Evolutionary conservation across 768 basidiomycete species (phyloP), one percentile per base, ranked within the genome.

Genomic region (Lentinula detonsa): DNA sequence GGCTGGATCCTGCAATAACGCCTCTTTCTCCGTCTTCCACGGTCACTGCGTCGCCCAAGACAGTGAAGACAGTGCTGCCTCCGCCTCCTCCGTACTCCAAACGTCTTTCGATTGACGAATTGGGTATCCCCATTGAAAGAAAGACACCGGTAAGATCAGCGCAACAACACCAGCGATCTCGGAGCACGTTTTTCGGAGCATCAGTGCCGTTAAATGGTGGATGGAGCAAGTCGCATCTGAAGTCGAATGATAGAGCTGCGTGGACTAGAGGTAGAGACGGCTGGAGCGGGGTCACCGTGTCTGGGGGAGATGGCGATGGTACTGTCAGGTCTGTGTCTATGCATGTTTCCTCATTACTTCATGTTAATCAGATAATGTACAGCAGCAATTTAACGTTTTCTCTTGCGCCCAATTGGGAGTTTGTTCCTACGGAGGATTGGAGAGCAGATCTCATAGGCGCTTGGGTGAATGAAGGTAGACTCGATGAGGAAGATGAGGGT

Each of bases 301-400:
- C 49, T 34, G 50, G 50, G 5, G 35, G 70, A 9, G 74, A 75
- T 35, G 77, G 74, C 0, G 70, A 73, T 34, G 82, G 83, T 0
- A 79, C 83, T 65, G 84, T 90, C 61, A 89, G 87, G 90, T 91
- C 67, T 68, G 83, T 75, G 11, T 63, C 54, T 55, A 28, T 28
- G 28, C 61, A 39, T 39, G 9, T 51, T 46, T 40, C 40, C 50
- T 49, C 39, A 10, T 48, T 50, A 16, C 6, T 48, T 7, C 43
- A 23, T 42, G 21, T 40, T 28, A 23, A 42, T 31, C 9, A 28
- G 23, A 5, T 23, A 48, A 52, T 55, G 49, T 63, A 70, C 71
- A 90, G 86, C 77, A 93, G 90, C 72, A 89, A 89, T 76, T 78
- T 92, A 59, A 90, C 88, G 2, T 91, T 93, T 65, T 83, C 85